phyloP scores from a whole-genome alignment of 495 filamentous ascomycete species.

The Talaromyces wortmannii region DNA sequence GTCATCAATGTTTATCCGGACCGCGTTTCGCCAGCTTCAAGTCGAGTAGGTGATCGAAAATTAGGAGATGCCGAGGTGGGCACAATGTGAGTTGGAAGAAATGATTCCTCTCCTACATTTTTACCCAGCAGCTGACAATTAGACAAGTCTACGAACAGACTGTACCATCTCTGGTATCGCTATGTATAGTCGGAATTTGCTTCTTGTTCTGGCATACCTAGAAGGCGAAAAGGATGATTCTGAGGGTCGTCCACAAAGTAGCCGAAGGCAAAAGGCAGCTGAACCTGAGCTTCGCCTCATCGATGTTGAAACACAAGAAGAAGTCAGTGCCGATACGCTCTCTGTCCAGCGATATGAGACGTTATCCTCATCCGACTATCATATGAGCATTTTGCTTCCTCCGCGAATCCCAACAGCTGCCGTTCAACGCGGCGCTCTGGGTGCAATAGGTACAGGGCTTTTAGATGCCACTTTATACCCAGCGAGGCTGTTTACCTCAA shows the following conservation, averaged over 20 bases:
- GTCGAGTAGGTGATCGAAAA: constrained; percentile 56
- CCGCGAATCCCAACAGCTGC: constrained; percentile 53
- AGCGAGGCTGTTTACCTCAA: constrained; percentile 75
- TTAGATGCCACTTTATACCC: constrained; percentile 84
- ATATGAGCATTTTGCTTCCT: constrained; percentile 75
- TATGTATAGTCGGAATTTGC: constrained; percentile 85
- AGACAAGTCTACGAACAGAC: constrained; percentile 75
- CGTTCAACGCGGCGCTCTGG: constrained; percentile 60
- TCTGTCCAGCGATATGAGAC: constrained; percentile 78
- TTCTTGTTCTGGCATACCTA: constrained; percentile 86
- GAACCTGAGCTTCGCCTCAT: constrained; percentile 88
- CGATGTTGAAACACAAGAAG: constrained; percentile 71
- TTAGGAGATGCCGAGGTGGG: constrained; percentile 80
- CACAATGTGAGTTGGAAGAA: constrained; percentile 62
- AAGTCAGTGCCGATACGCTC: constrained; percentile 74
- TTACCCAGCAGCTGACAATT: constrained; percentile 7
- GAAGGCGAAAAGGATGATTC: constrained; percentile 56
- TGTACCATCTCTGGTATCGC: constrained; percentile 96
- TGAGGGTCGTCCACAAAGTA: constrained; percentile 39
- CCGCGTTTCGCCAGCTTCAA: constrained; percentile 57
- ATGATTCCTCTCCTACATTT: background rate
- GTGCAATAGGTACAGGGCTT: constrained; percentile 52
- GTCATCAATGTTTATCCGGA: constrained; percentile 85
- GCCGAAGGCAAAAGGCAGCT: constrained; percentile 64
- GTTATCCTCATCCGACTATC: constrained; percentile 87